These are phyloP conservation scores for Apiospora kogelbergensis DNA, from an alignment of 2,329 filamentous ascomycete species.

Conservation along the genomic window DNA sequence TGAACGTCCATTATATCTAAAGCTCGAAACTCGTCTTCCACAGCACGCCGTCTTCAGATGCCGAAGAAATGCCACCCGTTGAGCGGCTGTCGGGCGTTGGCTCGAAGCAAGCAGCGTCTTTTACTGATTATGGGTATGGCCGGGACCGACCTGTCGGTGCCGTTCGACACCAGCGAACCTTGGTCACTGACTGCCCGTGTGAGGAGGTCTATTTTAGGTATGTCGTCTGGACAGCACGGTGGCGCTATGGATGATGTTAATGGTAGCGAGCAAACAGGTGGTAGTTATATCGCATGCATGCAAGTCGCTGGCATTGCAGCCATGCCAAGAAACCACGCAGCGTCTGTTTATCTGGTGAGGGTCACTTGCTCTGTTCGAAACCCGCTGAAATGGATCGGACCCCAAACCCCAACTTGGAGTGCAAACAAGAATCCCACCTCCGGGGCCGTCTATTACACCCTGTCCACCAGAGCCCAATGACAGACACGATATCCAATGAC, in stretches of 20 bases:
- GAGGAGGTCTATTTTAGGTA: background rate
- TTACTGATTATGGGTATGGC: background rate
- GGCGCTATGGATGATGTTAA: background rate
- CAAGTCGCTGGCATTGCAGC: background rate
- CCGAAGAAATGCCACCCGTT: background rate
- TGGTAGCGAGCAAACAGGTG: background rate
- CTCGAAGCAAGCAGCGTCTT: background rate
- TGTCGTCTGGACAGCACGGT: background rate
- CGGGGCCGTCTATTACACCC: background rate
- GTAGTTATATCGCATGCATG: background rate
- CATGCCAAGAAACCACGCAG: background rate
- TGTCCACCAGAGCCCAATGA: background rate
- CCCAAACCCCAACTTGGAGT: background rate
- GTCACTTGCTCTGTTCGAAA: background rate
- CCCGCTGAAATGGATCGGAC: background rate
- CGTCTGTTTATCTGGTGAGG: background rate
- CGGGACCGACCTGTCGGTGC: background rate
- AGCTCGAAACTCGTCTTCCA: too few relatives aligned
- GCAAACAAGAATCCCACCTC: background rate
- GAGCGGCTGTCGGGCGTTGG: background rate
- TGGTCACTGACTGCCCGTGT: background rate
- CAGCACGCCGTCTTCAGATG: too few relatives aligned
- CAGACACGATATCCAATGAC: background rate
- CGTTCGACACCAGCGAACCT: background rate
- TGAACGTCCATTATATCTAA: background rate